Evolutionary conservation across 192 early-diverging fungal species (phyloP).

Genomic region (Backusella morwellensis): DNA sequence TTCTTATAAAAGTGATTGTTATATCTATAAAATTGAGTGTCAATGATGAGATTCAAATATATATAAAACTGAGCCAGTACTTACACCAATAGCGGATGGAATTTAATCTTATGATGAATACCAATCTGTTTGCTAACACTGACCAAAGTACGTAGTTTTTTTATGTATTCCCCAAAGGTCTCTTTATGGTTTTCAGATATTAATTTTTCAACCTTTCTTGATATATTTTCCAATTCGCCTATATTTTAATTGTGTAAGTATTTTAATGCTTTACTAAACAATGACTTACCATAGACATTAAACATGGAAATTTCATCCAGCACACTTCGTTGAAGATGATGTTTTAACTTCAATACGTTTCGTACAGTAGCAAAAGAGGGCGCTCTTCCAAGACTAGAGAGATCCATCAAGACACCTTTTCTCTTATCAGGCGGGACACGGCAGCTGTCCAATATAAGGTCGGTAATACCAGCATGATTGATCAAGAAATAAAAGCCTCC

Average conservation of each 20-base stretch:
- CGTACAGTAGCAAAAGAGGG: slow-evolving; percentile 35
- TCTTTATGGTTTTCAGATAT: slow-evolving; percentile 40
- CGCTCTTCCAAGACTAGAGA: slow-evolving; percentile 59
- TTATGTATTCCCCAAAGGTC: slow-evolving; percentile 39
- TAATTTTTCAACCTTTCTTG: slow-evolving; percentile 43
- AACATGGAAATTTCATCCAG: slow-evolving; percentile 67
- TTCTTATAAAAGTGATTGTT: slow-evolving; percentile 59
- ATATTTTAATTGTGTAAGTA: background rate
- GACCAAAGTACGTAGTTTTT: slow-evolving; percentile 37
- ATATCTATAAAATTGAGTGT: slow-evolving; percentile 21
- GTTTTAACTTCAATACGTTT: slow-evolving; percentile 59
- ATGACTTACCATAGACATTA: slow-evolving; percentile 51
- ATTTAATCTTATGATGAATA: slow-evolving; percentile 48
- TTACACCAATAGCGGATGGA: slow-evolving; percentile 53
- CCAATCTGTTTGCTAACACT: slow-evolving; percentile 46
- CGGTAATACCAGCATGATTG: slow-evolving; percentile 74
- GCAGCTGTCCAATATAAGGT: slow-evolving; percentile 72
- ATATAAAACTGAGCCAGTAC: slow-evolving; percentile 5
- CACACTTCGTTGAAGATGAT: slow-evolving; percentile 54
- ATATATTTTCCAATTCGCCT: slow-evolving; percentile 49
- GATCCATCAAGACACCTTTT: slow-evolving; percentile 50
- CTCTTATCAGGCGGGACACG: slow-evolving; percentile 60
- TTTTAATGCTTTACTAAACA: background rate
- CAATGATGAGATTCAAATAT: background rate
- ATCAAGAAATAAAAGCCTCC: slow-evolving; percentile 60